phyloP scores from a whole-genome alignment of 1,284 basidiomycete genomes.

The Apiotrichum siamense region DNA sequence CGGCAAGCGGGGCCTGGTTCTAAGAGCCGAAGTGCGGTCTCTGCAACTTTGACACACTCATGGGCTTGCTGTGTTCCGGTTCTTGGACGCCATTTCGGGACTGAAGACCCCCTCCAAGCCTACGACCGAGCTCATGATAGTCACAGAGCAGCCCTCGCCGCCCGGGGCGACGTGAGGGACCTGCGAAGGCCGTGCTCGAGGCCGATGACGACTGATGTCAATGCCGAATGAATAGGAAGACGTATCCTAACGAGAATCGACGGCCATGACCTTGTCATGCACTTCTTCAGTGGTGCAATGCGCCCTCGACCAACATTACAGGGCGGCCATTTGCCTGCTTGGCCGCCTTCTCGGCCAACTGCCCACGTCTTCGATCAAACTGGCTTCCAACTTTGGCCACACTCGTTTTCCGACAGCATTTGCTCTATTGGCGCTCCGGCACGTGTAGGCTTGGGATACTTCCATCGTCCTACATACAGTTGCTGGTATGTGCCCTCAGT shows the following conservation, averaged over 20 bases:
- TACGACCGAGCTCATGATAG: conserved; percentile 25
- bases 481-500: background rate
- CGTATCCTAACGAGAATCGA: conserved; percentile 18
- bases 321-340: too few relatives aligned
- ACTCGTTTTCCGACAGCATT: too few relatives aligned
- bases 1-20: too few relatives aligned
- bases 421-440: too few relatives aligned
- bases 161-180: conserved; percentile 20
- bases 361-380: too few relatives aligned
- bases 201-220: conserved; percentile 22
- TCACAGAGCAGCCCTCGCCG: conserved; percentile 23
- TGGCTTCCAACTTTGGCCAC: too few relatives aligned
- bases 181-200: conserved; percentile 20
- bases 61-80: too few relatives aligned
- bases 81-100: conserved; percentile 29
- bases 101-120: conserved; percentile 29
- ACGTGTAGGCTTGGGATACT: too few relatives aligned
- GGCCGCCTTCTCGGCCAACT: too few relatives aligned
- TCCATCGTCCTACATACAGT: background rate
- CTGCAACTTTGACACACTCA: too few relatives aligned
- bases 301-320: too few relatives aligned
- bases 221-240: background rate
- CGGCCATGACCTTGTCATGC: conserved; percentile 17
- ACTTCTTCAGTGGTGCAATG: conserved; percentile 12
- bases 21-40: too few relatives aligned